These are phyloP conservation scores for Nicotiana noctiflora DNA, from an alignment of 257 asterid species.

Conservation along the genomic window DNA sequence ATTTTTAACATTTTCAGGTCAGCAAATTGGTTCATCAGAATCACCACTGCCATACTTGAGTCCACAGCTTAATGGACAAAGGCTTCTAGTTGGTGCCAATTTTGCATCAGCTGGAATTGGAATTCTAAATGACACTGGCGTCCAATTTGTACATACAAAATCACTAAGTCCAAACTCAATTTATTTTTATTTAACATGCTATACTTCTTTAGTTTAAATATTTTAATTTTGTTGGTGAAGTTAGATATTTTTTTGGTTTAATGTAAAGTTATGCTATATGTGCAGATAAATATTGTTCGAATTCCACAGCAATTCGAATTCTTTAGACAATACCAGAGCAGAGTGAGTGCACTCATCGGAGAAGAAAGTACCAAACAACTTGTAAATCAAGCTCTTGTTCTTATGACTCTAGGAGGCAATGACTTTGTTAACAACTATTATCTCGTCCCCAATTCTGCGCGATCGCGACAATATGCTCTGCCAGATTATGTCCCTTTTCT, in stretches of 20 bases:
- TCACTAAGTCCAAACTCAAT: background rate
- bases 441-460: constrained; percentile 56
- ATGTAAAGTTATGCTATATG: background rate
- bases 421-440: constrained; percentile 86
- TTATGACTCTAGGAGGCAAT: constrained; percentile 79
- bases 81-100: constrained; percentile 63
- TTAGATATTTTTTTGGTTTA: background rate
- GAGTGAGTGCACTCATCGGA: constrained; percentile 54
- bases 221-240: background rate
- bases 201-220: background rate
- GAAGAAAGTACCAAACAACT: constrained; percentile 28
- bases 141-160: constrained; percentile 60
- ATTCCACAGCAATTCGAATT: constrained; percentile 47
- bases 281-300: constrained; percentile 70
- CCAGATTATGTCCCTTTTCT: constrained; percentile 50
- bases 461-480: constrained; percentile 58
- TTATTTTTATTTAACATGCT: background rate
- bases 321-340: constrained; percentile 51
- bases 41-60: constrained; percentile 65
- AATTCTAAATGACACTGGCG: constrained; percentile 75
- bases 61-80: constrained; percentile 48
- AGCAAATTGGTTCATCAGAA: constrained; percentile 49
- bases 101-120: constrained; percentile 89
- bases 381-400: constrained; percentile 56
- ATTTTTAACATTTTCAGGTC: constrained; percentile 30